A percentile compares a stretch with the other conserved stretches of the same genome.
Evolutionary conservation across 345 rosid genomes (phyloP).

Genomic region (Psidium guajava): DNA sequence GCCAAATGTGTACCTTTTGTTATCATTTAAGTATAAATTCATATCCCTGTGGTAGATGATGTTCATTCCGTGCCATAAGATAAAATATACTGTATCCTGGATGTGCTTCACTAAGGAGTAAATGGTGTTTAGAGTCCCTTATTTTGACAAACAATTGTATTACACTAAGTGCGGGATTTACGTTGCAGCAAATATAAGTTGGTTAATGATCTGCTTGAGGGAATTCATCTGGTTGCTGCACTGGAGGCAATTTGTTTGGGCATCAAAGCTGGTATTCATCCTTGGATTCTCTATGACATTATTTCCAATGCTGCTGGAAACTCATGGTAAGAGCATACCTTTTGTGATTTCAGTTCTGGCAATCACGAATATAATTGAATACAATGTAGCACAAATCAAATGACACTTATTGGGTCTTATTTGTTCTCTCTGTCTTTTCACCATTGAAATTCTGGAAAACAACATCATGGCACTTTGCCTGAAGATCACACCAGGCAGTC

Average conservation of each 20-base stretch:
- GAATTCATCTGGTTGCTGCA: conserved; percentile 80
- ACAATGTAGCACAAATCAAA: background rate
- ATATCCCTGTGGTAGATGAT: background rate
- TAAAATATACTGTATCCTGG: background rate
- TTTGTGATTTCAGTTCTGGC: background rate
- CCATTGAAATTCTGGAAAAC: background rate
- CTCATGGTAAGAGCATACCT: conserved; percentile 57
- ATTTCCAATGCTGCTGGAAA: conserved; percentile 97
- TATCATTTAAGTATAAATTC: background rate
- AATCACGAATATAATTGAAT: background rate
- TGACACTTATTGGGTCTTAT: background rate
- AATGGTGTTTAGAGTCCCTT: background rate
- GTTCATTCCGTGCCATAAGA: background rate
- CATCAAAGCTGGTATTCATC: conserved; percentile 63
- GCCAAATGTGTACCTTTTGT: background rate
- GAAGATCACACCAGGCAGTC: background rate
- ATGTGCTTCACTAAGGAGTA: background rate
- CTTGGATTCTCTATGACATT: conserved; percentile 89
- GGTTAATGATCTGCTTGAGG: conserved; percentile 79
- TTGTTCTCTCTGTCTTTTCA: background rate
- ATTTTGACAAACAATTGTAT: background rate
- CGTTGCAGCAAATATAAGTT: conserved; percentile 55
- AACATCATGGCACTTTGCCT: background rate
- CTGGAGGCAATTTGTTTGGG: conserved; percentile 85
- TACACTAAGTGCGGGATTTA: background rate